Evolutionary conservation across 257 asterid species (phyloP).

Genomic region (Forsythia suspensa): DNA sequence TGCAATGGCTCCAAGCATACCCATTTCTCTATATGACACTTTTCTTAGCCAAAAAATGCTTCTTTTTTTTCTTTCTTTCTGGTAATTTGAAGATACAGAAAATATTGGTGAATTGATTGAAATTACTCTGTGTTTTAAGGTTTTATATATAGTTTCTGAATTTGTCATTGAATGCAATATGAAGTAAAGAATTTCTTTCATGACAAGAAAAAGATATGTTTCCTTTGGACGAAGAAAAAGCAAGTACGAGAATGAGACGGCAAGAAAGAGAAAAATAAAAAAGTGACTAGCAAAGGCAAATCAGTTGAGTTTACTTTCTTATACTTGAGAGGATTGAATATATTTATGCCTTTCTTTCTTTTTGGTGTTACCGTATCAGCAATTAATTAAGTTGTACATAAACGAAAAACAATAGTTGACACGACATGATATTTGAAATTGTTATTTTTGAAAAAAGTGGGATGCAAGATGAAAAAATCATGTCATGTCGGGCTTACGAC

Average conservation of each 20-base stretch:
- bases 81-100: background rate
- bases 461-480: too few relatives aligned
- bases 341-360: background rate
- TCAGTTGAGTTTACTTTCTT: background rate
- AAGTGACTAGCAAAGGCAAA: background rate
- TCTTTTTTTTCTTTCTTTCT: background rate
- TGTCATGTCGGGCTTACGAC: too few relatives aligned
- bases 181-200: constrained; percentile 39
- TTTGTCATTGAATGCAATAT: background rate
- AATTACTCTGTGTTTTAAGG: background rate
- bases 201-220: constrained; percentile 15
- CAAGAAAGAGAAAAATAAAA: background rate
- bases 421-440: too few relatives aligned
- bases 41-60: background rate
- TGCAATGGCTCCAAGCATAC: constrained; percentile 34
- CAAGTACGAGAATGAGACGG: constrained; percentile 26
- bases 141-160: background rate
- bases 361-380: too few relatives aligned
- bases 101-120: background rate
- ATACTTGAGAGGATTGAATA: background rate
- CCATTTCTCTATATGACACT: constrained; percentile 26
- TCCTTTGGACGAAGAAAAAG: background rate
- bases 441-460: too few relatives aligned
- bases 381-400: too few relatives aligned
- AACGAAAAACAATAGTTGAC: too few relatives aligned